Percentiles rank a stretch among this genome's conserved stretches.
Conservation (phyloP, 192 early-diverging fungal genomes). For the Geranomyces variabilis region DNA sequence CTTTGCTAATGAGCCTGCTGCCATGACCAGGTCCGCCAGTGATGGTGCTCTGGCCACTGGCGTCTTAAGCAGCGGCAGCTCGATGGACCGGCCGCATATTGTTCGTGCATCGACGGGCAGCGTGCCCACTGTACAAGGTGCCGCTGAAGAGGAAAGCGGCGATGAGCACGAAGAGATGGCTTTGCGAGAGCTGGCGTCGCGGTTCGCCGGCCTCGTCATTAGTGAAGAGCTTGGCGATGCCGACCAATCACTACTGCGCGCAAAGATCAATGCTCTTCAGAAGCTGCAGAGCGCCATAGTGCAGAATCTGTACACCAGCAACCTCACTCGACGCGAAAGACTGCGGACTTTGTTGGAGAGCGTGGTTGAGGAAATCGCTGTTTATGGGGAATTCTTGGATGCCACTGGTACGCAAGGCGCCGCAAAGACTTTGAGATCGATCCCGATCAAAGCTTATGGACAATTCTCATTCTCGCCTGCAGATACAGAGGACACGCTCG, state of each 20-base stretch:
- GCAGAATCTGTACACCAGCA: slow-evolving; percentile 1
- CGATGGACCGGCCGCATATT: too few species aligned
- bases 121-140: too few species aligned
- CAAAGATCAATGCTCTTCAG: slow-evolving; percentile 21
- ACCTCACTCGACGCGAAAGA: background rate
- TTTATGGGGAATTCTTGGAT: slow-evolving; percentile 49
- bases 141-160: too few species aligned
- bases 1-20: background rate
- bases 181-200: background rate
- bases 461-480: too few species aligned
- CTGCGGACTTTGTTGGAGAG: slow-evolving; percentile 29
- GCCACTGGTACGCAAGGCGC: slow-evolving; percentile 19
- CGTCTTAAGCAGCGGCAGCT: background rate
- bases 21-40: slow-evolving; percentile 3
- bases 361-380: slow-evolving; percentile 34
- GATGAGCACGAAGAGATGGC: slow-evolving; percentile 1
- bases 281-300: slow-evolving; percentile 10
- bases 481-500: too few species aligned
- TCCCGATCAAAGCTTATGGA: too few species aligned
- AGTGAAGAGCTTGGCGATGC: slow-evolving; percentile 22
- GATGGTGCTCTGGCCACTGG: slow-evolving; percentile 9
- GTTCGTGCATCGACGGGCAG: background rate
- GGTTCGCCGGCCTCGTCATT: slow-evolving; percentile 18
- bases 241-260: slow-evolving; percentile 16
- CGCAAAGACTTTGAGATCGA: too few species aligned